Percentiles rank a stretch among this genome's conserved stretches.
These are phyloP conservation scores for Auricularia sp. DNA, from an alignment of 768 basidiomycete species.

Conservation along the genomic window DNA sequence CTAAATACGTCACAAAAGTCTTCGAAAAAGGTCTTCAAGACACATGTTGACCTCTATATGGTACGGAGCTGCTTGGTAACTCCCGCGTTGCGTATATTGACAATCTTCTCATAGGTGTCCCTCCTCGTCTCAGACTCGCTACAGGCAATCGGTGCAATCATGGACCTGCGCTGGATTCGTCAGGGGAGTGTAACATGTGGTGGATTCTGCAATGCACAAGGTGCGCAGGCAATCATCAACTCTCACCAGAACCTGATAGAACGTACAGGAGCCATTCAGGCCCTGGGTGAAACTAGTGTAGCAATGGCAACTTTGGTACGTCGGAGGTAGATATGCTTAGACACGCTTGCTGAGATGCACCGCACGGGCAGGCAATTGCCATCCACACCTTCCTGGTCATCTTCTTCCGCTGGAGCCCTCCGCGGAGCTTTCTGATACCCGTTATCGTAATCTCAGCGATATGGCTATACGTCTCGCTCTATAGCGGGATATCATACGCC, in stretches of 20 bases:
- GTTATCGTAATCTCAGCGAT: conserved; percentile 6
- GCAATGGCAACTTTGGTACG: not conserved
- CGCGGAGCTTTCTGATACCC: conserved; percentile 4
- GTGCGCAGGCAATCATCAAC: not conserved
- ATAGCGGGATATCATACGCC: not conserved
- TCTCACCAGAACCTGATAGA: not conserved
- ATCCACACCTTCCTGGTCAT: conserved; percentile 11
- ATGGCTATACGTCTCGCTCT: conserved; percentile 8
- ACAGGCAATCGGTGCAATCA: conserved; percentile 1
- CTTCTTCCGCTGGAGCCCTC: conserved; percentile 10
- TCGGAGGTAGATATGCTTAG: not conserved
- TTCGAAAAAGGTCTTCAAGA: not conserved
- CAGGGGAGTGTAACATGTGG: not conserved
- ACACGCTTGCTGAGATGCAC: not conserved
- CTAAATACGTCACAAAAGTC: not conserved
- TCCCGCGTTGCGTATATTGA: too few relatives aligned
- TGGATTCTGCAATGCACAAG: not conserved
- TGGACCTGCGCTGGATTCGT: conserved; percentile 3
- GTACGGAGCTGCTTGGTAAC: not conserved
- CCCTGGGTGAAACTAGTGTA: not conserved
- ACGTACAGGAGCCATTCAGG: not conserved
- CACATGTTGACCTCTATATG: not conserved
- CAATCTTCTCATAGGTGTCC: not conserved
- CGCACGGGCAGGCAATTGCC: conserved; percentile 4
- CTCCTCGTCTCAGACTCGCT: conserved; percentile 2